Base-by-base conservation (phyloP, 2,329 filamentous ascomycete species). In the Ciborinia camelliae region DNA sequence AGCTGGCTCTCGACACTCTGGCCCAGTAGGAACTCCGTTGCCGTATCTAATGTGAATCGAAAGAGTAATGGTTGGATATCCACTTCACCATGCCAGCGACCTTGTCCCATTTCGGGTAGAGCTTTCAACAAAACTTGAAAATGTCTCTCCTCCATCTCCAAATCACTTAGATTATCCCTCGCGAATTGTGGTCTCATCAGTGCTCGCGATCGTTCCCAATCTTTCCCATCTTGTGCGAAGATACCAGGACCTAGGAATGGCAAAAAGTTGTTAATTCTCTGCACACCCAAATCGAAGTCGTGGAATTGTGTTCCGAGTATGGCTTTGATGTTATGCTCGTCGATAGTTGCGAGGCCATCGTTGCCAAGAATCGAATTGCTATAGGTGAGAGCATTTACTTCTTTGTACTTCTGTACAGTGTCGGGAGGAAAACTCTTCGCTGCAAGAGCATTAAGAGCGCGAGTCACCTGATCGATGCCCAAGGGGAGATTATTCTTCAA, bases 111-210 rank as follows among this genome's bases (percentile, higher is more conserved):
- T 1, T 79, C 78, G 62, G 91, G 77, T 50, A 88, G 77, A 83
- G 85, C n/a, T 90, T 80, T 18, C 80, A 80, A 62, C 82, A 78
- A 64, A 52, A 85, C 81, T 63, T 83, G 78, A 2, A 90, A 81
- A 75, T 94, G 90, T 23, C 80, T 79, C 73, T 93, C 90, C 68
- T 91, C 87, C 64, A 89, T 84, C 39, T 86, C 81, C 41, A 94
- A 79, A 73, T 94, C 89, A 43, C 86, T 86, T 50, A 85, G 77
- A 73, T 85, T 81, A 65, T 83, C 81, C 12, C 82, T 75, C 7
- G 81, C 78, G 68, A 86, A 86, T 67, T 82, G 79, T 0, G 84
- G 85, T 14, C 83, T 77, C 55, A 88, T 78, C 73, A 85, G 77
- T 9, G 80, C 77, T 14, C 73, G 53, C 0, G 72, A 74, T 59